Percentiles rank a stretch among this genome's conserved stretches.
Conservation (phyloP, 176 grass and related monocot genomes). For the bread wheat (Triticum aestivum) region IWGSC_CS_RefSeq_v2.1 NC_057812.1:597264218-597264717, state of each 20-base stretch:
- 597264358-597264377: constrained; percentile 10
- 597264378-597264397: constrained; percentile 28
- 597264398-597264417: constrained; percentile 33
- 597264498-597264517: constrained; percentile 31
- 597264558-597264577: constrained; percentile 24
- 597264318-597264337: background rate
- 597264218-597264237: background rate
- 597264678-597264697: constrained; percentile 43
- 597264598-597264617: constrained; percentile 34
- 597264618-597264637: constrained; percentile 13
- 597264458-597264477: constrained; percentile 38
- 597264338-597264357: constrained; percentile 24
- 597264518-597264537: constrained; percentile 28
- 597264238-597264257: background rate
- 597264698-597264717: constrained; percentile 41
- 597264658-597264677: constrained; percentile 49
- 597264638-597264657: constrained; percentile 37
- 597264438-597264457: constrained; percentile 25
- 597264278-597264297: background rate
- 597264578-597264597: constrained; percentile 15
- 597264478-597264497: constrained; percentile 40
- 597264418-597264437: constrained; percentile 23
- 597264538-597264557: constrained; percentile 46
- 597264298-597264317: background rate
- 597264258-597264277: background rate